Base-by-base conservation (phyloP, 768 basidiomycete genomes). In the Leccinum broughii region DNA sequence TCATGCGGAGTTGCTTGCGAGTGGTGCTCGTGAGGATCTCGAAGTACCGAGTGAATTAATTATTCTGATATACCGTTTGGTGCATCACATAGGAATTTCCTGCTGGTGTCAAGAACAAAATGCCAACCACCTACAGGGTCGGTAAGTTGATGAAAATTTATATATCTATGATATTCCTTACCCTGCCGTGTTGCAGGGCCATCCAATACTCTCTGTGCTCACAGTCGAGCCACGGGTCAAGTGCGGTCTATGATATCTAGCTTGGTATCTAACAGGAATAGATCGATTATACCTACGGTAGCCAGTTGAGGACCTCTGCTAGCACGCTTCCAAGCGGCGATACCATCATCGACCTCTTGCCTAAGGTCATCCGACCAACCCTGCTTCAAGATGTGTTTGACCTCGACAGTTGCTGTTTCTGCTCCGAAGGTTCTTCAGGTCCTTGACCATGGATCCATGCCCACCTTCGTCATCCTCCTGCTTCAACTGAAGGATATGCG, bases 291-390 rank as follows among this genome's bases (percentile, higher is more conserved):
- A 66, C 77, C 34, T 56, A 77, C 77, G 6, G 80, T 78, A 0
- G 80, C 81, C 35, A 90, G 78, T 73, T 89, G 87, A 35, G 83
- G 76, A 3, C 88, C 86, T 46, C 76, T 77, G 55, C 82, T 78
- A 54, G 70, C 68, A 44, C 73, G 73, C 68, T 81, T 82, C 88
- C 87, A 90, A 20, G 81, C 80, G 35, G 66, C 61, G 37, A 89
- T 81, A 41, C 84, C 81, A 51, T 79, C 69, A 56, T 88, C 83
- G 15, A 86, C 77, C 28, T 78, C 72, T 14, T 64, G 63, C 71
- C 74, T 80, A 20, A 83, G 77, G 9, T 80, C 78, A 3, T 78
- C 72, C 0, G 75, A 77, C 77, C 78, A 82, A 0, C 54, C 67
- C 54, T 77, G 66, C 14, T 69, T 69, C 15, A 71, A 69, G 20